phyloP scores from a whole-genome alignment of 352 stramenopile species.

The Thraustotheca clavata region DNA sequence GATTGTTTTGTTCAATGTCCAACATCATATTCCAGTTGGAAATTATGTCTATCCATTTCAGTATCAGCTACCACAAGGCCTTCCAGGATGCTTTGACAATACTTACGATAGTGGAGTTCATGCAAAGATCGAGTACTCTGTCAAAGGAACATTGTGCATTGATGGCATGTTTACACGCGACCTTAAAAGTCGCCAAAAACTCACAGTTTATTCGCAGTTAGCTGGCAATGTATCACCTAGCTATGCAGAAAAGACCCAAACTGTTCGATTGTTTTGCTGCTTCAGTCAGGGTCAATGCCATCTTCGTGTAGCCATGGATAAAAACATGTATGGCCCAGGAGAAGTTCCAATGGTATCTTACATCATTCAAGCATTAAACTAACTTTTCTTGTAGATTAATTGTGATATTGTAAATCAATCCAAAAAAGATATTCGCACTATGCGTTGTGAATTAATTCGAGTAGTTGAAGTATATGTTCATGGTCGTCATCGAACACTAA shows the following conservation, averaged over 20 bases:
- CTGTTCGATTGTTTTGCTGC: slow-evolving; percentile 52
- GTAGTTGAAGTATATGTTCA: slow-evolving; percentile 33
- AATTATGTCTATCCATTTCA: slow-evolving; percentile 65
- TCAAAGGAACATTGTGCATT: slow-evolving; percentile 62
- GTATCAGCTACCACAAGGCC: slow-evolving; percentile 42
- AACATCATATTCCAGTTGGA: slow-evolving; percentile 43
- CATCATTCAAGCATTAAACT: neutral
- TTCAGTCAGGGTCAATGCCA: slow-evolving; percentile 44
- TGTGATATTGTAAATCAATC: slow-evolving; percentile 56
- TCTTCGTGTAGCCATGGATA: slow-evolving; percentile 59
- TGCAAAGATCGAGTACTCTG: slow-evolving; percentile 69
- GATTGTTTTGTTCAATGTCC: slow-evolving; percentile 25
- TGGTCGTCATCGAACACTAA: slow-evolving; percentile 30
- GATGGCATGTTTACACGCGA: slow-evolving; percentile 49
- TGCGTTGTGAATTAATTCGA: slow-evolving; percentile 51
- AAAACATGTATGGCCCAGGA: slow-evolving; percentile 53
- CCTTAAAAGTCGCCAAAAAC: slow-evolving; percentile 44
- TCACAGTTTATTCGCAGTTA: slow-evolving; percentile 54
- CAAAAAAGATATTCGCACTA: slow-evolving; percentile 41
- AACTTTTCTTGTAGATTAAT: slow-evolving; percentile 29
- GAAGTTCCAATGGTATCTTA: slow-evolving; percentile 31
- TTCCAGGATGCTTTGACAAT: slow-evolving; percentile 48
- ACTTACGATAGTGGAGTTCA: slow-evolving; percentile 35
- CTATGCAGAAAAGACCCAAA: slow-evolving; percentile 46
- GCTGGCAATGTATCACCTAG: slow-evolving; percentile 34